These are phyloP conservation scores for Tulasnella calospora DNA, from an alignment of 768 basidiomycete species.

Conservation along the genomic window DNA sequence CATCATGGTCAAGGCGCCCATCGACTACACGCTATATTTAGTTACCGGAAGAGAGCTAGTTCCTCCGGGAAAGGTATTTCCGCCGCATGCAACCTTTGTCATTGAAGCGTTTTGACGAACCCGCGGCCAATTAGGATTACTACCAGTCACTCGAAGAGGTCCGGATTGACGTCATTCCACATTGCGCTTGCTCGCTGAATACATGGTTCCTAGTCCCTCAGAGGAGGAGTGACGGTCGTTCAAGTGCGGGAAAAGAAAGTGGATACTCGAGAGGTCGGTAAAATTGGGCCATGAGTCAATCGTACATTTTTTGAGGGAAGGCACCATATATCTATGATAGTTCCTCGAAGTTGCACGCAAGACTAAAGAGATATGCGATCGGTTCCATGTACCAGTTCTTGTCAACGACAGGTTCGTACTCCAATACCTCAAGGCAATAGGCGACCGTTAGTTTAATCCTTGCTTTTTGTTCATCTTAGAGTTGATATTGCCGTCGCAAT, in stretches of 20 bases:
- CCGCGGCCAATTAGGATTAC: slow-evolving; percentile 49
- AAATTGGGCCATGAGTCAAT: background rate
- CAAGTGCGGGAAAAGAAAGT: slow-evolving; percentile 82
- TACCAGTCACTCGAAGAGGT: slow-evolving; percentile 72
- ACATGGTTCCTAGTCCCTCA: slow-evolving; percentile 51
- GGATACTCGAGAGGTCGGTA: slow-evolving; percentile 71
- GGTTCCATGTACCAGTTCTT: slow-evolving; percentile 73
- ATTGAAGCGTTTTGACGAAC: slow-evolving; percentile 20
- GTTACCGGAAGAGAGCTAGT: slow-evolving; percentile 79
- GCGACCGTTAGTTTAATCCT: slow-evolving; percentile 26
- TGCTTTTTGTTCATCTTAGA: slow-evolving; percentile 36
- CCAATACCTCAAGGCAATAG: background rate
- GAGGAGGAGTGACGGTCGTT: slow-evolving; percentile 84
- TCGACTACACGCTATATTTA: slow-evolving; percentile 55
- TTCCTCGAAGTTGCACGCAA: slow-evolving; percentile 68
- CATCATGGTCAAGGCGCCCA: slow-evolving; percentile 14
- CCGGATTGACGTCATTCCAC: background rate
- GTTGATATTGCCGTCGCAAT: slow-evolving; percentile 81
- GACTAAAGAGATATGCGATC: slow-evolving; percentile 67
- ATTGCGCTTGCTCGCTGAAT: background rate
- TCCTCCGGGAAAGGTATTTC: slow-evolving; percentile 63
- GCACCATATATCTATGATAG: slow-evolving; percentile 39
- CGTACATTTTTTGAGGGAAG: background rate
- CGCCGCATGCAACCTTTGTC: slow-evolving; percentile 11
- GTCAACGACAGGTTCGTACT: slow-evolving; percentile 59